Percentiles rank a stretch among this genome's conserved stretches.
Evolutionary conservation across 202 grass and related monocot genomes (phyloP).

Genomic region (Schoenoplectus tabernaemontani): DNA sequence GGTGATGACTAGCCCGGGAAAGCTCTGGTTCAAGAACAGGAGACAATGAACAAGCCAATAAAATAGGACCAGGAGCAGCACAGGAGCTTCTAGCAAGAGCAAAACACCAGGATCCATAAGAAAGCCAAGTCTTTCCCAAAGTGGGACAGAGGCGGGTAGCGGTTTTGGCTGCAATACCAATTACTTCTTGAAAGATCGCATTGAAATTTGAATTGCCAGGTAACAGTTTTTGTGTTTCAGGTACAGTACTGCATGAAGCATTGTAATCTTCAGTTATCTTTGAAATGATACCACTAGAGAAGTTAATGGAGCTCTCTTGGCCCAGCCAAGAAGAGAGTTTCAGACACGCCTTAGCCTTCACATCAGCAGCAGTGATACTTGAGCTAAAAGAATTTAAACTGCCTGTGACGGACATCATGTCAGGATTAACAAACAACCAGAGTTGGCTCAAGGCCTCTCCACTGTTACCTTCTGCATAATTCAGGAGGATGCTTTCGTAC

Average conservation of each 20-base stretch:
- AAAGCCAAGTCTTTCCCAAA: conserved; percentile 81
- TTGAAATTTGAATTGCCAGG: conserved; percentile 33
- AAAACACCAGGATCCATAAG: conserved; percentile 97
- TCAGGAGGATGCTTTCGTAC: conserved; percentile 80
- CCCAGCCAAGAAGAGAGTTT: conserved; percentile 83
- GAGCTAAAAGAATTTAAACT: conserved; percentile 27
- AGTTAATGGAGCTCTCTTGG: conserved; percentile 38
- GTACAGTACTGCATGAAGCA: conserved; percentile 28
- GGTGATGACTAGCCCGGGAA: conserved; percentile 47
- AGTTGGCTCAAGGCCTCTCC: conserved; percentile 67
- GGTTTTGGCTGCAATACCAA: conserved; percentile 56
- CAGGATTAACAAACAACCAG: conserved; percentile 60
- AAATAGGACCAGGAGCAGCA: conserved; percentile 37
- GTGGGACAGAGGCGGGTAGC: conserved; percentile 70
- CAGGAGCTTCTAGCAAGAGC: conserved; percentile 49
- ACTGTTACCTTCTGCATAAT: conserved; percentile 53
- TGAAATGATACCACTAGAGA: conserved; percentile 37
- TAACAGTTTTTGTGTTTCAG: conserved; percentile 24
- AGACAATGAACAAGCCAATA: conserved; percentile 43
- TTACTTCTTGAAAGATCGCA: conserved; percentile 65
- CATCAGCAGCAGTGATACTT: conserved; percentile 32
- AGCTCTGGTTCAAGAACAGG: conserved; percentile 66
- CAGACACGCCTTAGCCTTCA: conserved; percentile 89
- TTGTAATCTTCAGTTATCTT: conserved; percentile 57
- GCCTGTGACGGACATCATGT: conserved; percentile 26